Evolutionary conservation across 1,284 basidiomycete species (phyloP), one percentile per base, ranked within the genome.

Genomic region (Vanrija humicola): DNA sequence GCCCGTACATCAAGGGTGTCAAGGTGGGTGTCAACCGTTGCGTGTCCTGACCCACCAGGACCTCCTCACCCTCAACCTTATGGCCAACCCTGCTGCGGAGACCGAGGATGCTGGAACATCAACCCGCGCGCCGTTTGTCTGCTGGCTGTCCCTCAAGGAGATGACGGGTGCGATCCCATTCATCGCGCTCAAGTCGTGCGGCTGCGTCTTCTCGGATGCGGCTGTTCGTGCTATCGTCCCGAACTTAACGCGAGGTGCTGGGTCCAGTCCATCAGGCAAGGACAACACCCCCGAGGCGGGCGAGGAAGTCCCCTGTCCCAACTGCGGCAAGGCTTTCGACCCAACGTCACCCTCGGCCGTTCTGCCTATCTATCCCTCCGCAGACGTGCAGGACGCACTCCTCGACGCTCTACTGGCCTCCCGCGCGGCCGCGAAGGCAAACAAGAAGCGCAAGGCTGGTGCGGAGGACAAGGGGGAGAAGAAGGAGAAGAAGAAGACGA

Each of bases 91-190:
- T 6, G 76, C 81, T 5, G 46, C 63, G 21, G 61, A 67, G 38
- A 55, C 65, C 1, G 58, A 65, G 6, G 64, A 62, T 40, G 71
- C 78, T 25, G 68, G 76, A 2, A 64, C 73, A 6, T 60, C 66
- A 5, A 82, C 84, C 39, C 78, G 79, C 3, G 82, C 87, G 0
- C 82, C 82, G 42, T 96, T 91, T 65, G 84, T 91, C 52, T 97
- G 93, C 77, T 90, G 93, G 1, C 81, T 96, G 47, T 90, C 86
- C 3, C 78, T 91, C 63, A 90, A 90, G 71, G 93, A 95, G 77
- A 95, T 96, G 90, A 90, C 89, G 59, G 92, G 92, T n/a, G 73
- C 78, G 0, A 83, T 88, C 50, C 89, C 90, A 0, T 96, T 96
- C 73, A 84, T 91, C 54, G 94, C 91, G 70, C 77, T 95, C 61